Evolutionary conservation across 441 rosid species (phyloP).

Genomic region (Macaranga tanarius): DNA sequence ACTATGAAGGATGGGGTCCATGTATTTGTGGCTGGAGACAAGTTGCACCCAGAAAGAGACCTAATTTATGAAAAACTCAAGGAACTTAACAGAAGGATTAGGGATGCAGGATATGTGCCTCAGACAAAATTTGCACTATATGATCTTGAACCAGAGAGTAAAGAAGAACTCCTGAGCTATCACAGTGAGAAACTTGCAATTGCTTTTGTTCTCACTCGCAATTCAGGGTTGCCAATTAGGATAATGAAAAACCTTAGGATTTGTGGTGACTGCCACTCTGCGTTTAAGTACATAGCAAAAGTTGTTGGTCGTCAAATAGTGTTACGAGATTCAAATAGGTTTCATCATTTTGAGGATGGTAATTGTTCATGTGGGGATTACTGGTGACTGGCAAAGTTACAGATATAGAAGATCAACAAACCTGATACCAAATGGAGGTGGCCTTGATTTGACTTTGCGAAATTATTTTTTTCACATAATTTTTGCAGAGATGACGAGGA

Average conservation of each 20-base stretch:
- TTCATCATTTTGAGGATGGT: slow-evolving; percentile 85
- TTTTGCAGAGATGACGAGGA: background rate
- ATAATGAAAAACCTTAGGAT: slow-evolving; percentile 87
- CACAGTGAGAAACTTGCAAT: slow-evolving; percentile 90
- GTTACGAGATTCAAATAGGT: slow-evolving; percentile 75
- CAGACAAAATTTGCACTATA: slow-evolving; percentile 65
- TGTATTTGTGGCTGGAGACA: slow-evolving; percentile 77
- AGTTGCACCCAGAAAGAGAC: slow-evolving; percentile 57
- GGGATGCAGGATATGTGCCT: slow-evolving; percentile 75
- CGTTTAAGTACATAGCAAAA: slow-evolving; percentile 76
- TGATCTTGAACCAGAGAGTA: slow-evolving; percentile 76
- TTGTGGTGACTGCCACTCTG: slow-evolving; percentile 81
- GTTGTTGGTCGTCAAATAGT: slow-evolving; percentile 59
- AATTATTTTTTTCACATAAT: background rate
- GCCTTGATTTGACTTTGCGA: slow-evolving; percentile 2
- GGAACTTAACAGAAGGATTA: slow-evolving; percentile 66
- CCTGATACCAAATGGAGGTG: background rate
- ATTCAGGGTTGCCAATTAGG: slow-evolving; percentile 64
- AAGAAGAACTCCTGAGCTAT: slow-evolving; percentile 73
- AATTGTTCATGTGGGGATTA: slow-evolving; percentile 75
- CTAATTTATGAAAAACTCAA: slow-evolving; percentile 62
- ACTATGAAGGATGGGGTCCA: slow-evolving; percentile 87
- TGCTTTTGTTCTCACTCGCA: slow-evolving; percentile 63
- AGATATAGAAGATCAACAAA: background rate
- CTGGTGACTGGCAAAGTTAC: slow-evolving; percentile 45